These are phyloP conservation scores for Aspergillaceae sp. DNA, from an alignment of 2,329 filamentous ascomycete species.

Conservation along the genomic window DNA sequence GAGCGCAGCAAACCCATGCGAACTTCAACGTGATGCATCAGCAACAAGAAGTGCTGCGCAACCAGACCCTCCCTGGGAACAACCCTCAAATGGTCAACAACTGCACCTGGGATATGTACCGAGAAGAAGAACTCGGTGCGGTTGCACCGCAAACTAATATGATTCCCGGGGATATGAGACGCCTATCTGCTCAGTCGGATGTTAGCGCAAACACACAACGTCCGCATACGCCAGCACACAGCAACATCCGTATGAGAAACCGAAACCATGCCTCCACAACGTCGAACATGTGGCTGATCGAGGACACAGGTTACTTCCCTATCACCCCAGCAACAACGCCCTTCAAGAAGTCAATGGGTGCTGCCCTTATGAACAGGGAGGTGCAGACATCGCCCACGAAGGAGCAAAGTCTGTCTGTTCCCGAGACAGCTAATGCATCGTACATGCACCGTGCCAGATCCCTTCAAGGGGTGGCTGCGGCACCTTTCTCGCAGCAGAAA, in stretches of 20 bases:
- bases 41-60: conserved; percentile 7
- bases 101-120: conserved; percentile 19
- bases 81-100: conserved; percentile 16
- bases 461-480: conserved; percentile 36
- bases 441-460: conserved; percentile 41
- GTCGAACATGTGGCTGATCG: conserved; percentile 13
- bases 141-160: conserved; percentile 16
- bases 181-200: conserved; percentile 33
- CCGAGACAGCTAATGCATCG: conserved; percentile 24
- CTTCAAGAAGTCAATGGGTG: conserved; percentile 32
- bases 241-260: conserved; percentile 47
- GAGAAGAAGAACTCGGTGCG: conserved; percentile 13
- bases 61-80: conserved; percentile 11
- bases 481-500: conserved; percentile 28
- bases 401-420: conserved; percentile 23
- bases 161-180: conserved; percentile 20
- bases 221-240: conserved; percentile 53
- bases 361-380: conserved; percentile 31
- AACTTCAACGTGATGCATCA: conserved; percentile 25
- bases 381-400: conserved; percentile 34
- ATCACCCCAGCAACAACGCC: conserved; percentile 61
- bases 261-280: neutral
- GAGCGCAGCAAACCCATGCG: conserved; percentile 13
- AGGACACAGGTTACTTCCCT: conserved; percentile 50
- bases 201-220: conserved; percentile 33